Conservation (phyloP, 2,329 filamentous ascomycete genomes). For the Cordyceps tenuipes region DNA sequence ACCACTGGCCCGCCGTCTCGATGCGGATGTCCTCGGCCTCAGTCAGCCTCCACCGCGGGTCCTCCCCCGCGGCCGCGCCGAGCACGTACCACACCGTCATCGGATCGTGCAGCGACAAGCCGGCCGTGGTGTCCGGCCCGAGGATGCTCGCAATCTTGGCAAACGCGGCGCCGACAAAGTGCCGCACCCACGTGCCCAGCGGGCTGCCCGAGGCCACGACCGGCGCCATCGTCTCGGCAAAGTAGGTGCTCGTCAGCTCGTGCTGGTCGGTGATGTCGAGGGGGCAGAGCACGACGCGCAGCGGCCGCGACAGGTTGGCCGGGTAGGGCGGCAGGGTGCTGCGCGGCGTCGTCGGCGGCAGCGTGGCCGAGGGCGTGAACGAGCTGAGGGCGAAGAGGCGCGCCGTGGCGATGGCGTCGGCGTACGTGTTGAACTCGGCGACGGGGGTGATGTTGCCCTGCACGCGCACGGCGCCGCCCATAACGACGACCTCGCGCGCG, state of each 20-base stretch:
- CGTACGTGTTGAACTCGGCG: slow-evolving; percentile 93
- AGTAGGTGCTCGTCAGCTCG: slow-evolving; percentile 52
- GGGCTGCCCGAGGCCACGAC: slow-evolving; percentile 57
- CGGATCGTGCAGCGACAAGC: slow-evolving; percentile 67
- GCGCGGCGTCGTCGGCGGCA: slow-evolving; percentile 57
- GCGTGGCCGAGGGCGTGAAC: slow-evolving; percentile 63
- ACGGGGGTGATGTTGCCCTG: slow-evolving; percentile 78
- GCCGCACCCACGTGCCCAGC: slow-evolving; percentile 63
- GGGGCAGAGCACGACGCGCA: slow-evolving; percentile 65
- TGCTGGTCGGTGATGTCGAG: slow-evolving; percentile 71
- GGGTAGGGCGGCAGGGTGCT: slow-evolving; percentile 55
- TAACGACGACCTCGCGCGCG: slow-evolving; percentile 85
- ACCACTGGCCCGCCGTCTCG: slow-evolving; percentile 91
- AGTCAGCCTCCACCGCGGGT: slow-evolving; percentile 50
- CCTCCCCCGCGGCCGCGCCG: slow-evolving; percentile 32
- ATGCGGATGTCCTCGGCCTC: slow-evolving; percentile 73
- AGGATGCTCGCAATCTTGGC: slow-evolving; percentile 57
- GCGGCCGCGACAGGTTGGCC: slow-evolving; percentile 47
- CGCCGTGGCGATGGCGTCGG: slow-evolving; percentile 72
- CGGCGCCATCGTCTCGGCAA: slow-evolving; percentile 46
- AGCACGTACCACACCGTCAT: slow-evolving; percentile 73
- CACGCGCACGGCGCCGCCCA: slow-evolving; percentile 78
- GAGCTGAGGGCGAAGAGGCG: slow-evolving; percentile 72
- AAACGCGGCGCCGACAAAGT: slow-evolving; percentile 65
- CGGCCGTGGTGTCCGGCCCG: slow-evolving; percentile 47